A percentile compares a stretch with the other conserved stretches of the same genome.
phyloP scores from a whole-genome alignment of 305 asterid genomes.

The Solanum hybrid region DNA sequence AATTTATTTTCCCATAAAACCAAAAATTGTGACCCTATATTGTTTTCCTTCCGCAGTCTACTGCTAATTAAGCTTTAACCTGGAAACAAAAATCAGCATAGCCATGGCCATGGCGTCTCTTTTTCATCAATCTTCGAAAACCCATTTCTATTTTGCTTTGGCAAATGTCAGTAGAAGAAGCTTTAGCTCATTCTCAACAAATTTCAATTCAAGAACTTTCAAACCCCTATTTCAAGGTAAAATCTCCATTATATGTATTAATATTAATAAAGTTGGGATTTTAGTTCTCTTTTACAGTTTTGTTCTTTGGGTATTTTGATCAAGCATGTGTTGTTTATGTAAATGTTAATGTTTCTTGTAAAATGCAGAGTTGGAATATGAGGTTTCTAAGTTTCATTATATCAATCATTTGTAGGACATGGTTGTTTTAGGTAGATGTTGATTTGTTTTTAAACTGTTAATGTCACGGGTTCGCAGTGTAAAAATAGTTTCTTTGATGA shows the following conservation, averaged over 20 bases:
- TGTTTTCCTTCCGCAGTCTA: background rate
- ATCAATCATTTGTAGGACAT: background rate
- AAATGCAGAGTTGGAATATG: background rate
- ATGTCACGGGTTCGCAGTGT: background rate
- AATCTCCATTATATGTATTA: background rate
- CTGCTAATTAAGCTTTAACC: background rate
- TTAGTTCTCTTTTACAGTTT: background rate
- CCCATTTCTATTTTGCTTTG: constrained; percentile 10
- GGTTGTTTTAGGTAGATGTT: background rate
- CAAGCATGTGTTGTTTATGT: background rate
- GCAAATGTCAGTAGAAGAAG: constrained; percentile 5
- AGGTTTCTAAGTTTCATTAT: background rate
- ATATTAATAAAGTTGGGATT: background rate
- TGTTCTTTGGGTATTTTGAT: background rate
- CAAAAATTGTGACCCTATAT: background rate
- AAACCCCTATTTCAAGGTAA: constrained; percentile 33
- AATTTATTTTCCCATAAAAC: background rate
- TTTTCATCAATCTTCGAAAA: constrained; percentile 23
- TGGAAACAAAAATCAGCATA: background rate
- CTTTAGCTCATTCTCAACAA: constrained; percentile 8
- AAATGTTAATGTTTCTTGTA: background rate
- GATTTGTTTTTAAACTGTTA: background rate
- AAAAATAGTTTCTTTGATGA: background rate
- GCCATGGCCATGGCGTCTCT: constrained; percentile 27
- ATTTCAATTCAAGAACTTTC: constrained; percentile 17